Percentiles rank a stretch among this genome's conserved stretches.
Evolutionary conservation across 2,329 filamentous ascomycete genomes (phyloP).

Genomic region (Phyllosticta citribraziliensis): DNA sequence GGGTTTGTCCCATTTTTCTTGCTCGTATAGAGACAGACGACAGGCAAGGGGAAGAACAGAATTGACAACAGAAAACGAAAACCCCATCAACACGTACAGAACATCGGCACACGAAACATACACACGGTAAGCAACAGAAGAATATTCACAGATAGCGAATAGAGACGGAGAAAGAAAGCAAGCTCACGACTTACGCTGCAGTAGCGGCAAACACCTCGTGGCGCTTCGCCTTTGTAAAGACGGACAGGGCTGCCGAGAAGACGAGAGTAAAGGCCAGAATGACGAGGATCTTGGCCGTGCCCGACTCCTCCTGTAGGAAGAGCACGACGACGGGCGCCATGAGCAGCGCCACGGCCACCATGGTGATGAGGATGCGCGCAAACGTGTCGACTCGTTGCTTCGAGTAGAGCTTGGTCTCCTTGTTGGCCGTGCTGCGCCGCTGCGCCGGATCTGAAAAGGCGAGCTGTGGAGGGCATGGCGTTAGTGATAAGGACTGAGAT

Average conservation of each 20-base stretch:
- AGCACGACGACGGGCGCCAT: slow-evolving; percentile 16
- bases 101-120: not conserved
- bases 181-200: slow-evolving; percentile 15
- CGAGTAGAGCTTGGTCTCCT: slow-evolving; percentile 12
- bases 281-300: slow-evolving; percentile 13
- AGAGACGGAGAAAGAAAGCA: no score
- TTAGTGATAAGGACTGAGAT: not conserved
- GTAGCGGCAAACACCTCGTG: slow-evolving; percentile 18
- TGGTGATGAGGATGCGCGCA: slow-evolving; percentile 15
- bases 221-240: slow-evolving; percentile 15
- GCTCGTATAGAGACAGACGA: not conserved
- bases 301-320: slow-evolving; percentile 10
- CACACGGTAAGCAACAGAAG: not conserved
- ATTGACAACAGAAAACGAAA: not conserved
- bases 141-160: not conserved
- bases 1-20: not conserved
- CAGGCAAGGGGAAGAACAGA: not conserved
- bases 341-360: slow-evolving; percentile 16
- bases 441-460: slow-evolving; percentile 13
- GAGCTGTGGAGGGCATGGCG: not conserved
- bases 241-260: slow-evolving; percentile 14
- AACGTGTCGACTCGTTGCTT: slow-evolving; percentile 14
- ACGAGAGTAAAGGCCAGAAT: slow-evolving; percentile 14
- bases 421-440: slow-evolving; percentile 12
- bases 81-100: not conserved